Conservation (phyloP, 306 rosid genomes). For the Quercus dentata region DNA sequence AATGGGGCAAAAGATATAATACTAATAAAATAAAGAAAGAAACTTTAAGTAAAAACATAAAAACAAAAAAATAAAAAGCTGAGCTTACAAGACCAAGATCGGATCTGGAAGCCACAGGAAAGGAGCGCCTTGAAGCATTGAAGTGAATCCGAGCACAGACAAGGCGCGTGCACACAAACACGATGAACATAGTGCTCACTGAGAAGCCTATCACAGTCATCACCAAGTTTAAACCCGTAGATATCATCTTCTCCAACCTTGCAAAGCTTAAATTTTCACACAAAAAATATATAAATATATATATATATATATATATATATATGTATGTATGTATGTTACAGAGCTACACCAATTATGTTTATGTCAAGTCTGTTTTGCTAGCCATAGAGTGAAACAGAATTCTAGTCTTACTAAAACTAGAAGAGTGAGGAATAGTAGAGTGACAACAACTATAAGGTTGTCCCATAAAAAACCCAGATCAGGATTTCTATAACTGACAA, state of each 20-base stretch:
- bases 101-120: slow-evolving; percentile 75
- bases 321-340: neutral
- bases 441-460: neutral
- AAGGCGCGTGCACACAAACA: slow-evolving; percentile 84
- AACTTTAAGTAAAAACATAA: neutral
- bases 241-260: slow-evolving; percentile 43
- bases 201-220: slow-evolving; percentile 95
- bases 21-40: too few species aligned
- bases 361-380: neutral
- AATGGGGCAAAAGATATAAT: neutral
- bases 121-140: slow-evolving; percentile 75
- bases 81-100: slow-evolving; percentile 60
- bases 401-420: neutral
- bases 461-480: neutral
- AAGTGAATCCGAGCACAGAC: slow-evolving; percentile 85
- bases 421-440: neutral
- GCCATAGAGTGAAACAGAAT: neutral
- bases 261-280: slow-evolving; percentile 11
- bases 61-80: neutral
- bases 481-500: neutral
- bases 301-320: neutral
- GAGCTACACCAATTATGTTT: neutral
- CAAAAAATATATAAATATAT: neutral
- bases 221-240: slow-evolving; percentile 83
- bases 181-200: slow-evolving; percentile 94